Base-by-base conservation (phyloP, 441 rosid species). In the Erodium moschatum region DNA sequence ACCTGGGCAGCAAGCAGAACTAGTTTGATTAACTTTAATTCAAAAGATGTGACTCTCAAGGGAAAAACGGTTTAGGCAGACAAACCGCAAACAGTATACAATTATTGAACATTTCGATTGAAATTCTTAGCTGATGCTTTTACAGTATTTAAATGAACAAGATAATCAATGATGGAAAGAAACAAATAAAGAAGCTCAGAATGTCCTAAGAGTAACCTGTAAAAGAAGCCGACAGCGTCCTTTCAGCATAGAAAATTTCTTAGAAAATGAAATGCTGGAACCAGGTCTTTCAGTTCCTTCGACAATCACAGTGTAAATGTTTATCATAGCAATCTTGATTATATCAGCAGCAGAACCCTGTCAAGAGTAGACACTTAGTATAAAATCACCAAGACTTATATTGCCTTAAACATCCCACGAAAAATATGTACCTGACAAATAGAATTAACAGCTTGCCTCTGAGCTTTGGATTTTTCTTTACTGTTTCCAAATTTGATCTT, bases 281-380 rank as follows among this genome's bases (percentile, higher is more conserved):
- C 72, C 85, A 66, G 71, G 69, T 56, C 29, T 64, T 50, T 79
- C 76, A 72, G 44, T 73, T 67, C 82, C 85, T 72, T 77, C 91
- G 78, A 70, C 82, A 69, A 91, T 79, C 42, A 83, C 73, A 21
- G 84, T 77, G 75, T 89, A 76, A 72, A 94, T 79, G 65, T 85
- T 88, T 75, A 88, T 84, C 97, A 91, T 94, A 12, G 97, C 99
- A 71, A 89, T 87, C 87, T 94, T 94, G 73, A 94, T 94, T 78
- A 91, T 82, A 77, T 94, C 99, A 72, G 99, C 99, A 73, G 97
- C 97, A 77, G 97, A 91, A 35, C 97, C 98, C 97, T 94, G 70
- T 18, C 71, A 69, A 80, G 50, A 77, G 67, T 67, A 69, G 19
- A 21, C 11, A 58, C 8, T 80, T 64, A 74, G 67, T 69, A 68